These are phyloP conservation scores for Capillidium rhysosporum DNA, from an alignment of 371 early-diverging fungal species.

Conservation along the genomic window DNA sequence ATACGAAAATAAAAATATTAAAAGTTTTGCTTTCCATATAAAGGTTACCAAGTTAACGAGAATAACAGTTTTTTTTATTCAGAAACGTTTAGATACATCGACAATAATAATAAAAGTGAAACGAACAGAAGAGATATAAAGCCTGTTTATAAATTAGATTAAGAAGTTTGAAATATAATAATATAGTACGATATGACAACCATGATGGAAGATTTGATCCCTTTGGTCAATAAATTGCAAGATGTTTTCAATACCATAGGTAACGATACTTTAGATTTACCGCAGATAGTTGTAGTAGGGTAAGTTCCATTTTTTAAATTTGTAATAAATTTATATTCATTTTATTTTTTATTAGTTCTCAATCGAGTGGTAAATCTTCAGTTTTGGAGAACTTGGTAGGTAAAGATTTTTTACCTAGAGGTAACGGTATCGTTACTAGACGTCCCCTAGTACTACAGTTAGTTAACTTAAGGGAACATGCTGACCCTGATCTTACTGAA, in stretches of 20 bases:
- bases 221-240: slow-evolving; percentile 75
- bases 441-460: slow-evolving; percentile 85
- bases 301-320: slow-evolving; percentile 13
- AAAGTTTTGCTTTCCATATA: neutral
- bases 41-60: too few species aligned
- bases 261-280: slow-evolving; percentile 66
- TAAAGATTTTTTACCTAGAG: slow-evolving; percentile 78
- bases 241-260: slow-evolving; percentile 76
- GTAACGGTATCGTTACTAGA: slow-evolving; percentile 81
- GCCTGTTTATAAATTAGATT: too few species aligned
- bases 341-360: slow-evolving; percentile 25
- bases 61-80: too few species aligned
- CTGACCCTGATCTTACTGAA: slow-evolving; percentile 16
- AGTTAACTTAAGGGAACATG: slow-evolving; percentile 28
- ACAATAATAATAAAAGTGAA: too few species aligned
- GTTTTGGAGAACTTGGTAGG: slow-evolving; percentile 82
- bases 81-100: too few species aligned
- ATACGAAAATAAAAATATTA: neutral
- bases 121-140: too few species aligned
- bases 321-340: slow-evolving; percentile 7
- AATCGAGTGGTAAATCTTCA: slow-evolving; percentile 84
- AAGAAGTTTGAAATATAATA: too few species aligned
- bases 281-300: slow-evolving; percentile 75
- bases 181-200: neutral
- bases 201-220: slow-evolving; percentile 61